Conservation (phyloP, 495 filamentous ascomycete species). For the Hyaloscypha finlandica region DNA sequence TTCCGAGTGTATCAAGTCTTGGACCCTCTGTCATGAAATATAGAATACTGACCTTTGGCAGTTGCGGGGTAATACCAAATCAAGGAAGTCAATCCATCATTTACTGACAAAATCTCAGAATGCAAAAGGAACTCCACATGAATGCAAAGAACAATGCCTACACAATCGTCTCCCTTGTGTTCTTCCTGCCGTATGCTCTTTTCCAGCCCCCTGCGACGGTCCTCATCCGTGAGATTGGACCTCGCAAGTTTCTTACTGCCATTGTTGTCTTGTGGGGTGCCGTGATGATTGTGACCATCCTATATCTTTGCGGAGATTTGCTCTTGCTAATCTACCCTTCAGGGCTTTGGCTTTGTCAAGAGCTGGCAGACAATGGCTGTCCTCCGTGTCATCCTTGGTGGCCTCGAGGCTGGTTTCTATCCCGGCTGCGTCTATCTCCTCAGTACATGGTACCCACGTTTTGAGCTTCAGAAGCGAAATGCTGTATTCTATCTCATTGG, state of each 20-base stretch:
- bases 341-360: constrained; percentile 51
- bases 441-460: constrained; percentile 65
- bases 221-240: constrained; percentile 61
- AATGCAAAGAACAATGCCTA: constrained; percentile 34
- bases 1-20: background rate
- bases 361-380: constrained; percentile 52
- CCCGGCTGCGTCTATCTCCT: constrained; percentile 62
- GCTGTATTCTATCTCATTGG: constrained; percentile 66
- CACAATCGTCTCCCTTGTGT: constrained; percentile 58
- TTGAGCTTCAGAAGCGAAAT: constrained; percentile 65
- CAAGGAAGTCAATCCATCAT: constrained; percentile 49
- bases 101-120: constrained; percentile 28
- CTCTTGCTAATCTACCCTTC: background rate
- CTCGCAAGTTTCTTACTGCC: constrained; percentile 52
- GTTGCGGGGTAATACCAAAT: background rate
- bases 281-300: constrained; percentile 40
- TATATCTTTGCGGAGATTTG: constrained; percentile 34
- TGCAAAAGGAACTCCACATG: constrained; percentile 56
- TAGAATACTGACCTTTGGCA: background rate
- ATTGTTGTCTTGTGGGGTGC: constrained; percentile 55
- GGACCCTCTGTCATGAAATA: background rate
- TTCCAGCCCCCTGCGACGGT: constrained; percentile 63
- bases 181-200: constrained; percentile 66
- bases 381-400: constrained; percentile 59
- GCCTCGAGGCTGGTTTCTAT: constrained; percentile 69